Conservation (phyloP, 441 rosid species). For the Kokia cookei region DNA sequence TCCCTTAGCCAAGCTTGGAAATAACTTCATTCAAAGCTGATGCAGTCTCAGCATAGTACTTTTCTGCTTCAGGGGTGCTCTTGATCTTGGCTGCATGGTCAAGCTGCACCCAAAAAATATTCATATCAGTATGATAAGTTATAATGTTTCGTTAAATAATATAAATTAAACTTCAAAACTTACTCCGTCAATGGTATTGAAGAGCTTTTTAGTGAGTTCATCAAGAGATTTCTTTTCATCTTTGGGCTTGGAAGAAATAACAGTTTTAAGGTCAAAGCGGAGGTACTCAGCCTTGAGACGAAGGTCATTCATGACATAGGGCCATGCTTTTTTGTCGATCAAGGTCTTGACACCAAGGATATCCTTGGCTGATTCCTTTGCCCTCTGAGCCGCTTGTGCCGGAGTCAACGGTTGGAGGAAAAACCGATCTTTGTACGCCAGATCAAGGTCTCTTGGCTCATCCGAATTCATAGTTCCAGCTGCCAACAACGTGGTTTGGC, state of each 20-base stretch:
- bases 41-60: slow-evolving; percentile 77
- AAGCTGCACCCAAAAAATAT: slow-evolving; percentile 29
- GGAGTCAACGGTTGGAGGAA: slow-evolving; percentile 71
- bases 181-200: slow-evolving; percentile 60
- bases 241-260: slow-evolving; percentile 66
- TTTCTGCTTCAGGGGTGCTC: slow-evolving; percentile 87
- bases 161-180: slow-evolving; percentile 5
- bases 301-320: slow-evolving; percentile 81
- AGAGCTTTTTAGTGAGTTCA: slow-evolving; percentile 79
- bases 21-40: slow-evolving; percentile 77
- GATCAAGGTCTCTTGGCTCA: slow-evolving; percentile 64
- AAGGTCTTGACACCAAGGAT: slow-evolving; percentile 62
- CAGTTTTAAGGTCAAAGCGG: slow-evolving; percentile 85
- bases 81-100: slow-evolving; percentile 90
- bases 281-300: slow-evolving; percentile 70
- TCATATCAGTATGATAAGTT: background rate
- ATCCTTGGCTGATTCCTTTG: slow-evolving; percentile 90
- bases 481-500: slow-evolving; percentile 22
- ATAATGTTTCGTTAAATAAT: background rate
- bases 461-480: slow-evolving; percentile 92
- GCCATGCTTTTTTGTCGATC: slow-evolving; percentile 96
- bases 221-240: slow-evolving; percentile 66
- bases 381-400: slow-evolving; percentile 62
- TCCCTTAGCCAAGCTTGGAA: slow-evolving; percentile 69
- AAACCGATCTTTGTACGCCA: slow-evolving; percentile 61